These are phyloP conservation scores for Lathyrus sativus DNA, from an alignment of 306 rosid species.

Conservation along the genomic window DNA sequence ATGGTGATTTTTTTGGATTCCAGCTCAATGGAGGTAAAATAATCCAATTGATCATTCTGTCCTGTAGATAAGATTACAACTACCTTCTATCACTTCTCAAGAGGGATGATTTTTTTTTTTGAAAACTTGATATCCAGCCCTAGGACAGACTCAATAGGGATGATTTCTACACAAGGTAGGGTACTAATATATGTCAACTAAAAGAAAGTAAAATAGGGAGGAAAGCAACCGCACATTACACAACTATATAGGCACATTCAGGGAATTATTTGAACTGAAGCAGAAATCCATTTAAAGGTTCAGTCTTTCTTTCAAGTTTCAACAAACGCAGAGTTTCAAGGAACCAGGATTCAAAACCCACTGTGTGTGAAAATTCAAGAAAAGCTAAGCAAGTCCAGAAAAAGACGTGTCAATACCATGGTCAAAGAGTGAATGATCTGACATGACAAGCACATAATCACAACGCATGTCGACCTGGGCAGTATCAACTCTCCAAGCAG, in stretches of 20 bases:
- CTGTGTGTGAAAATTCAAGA: neutral
- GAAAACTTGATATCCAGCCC: too few relatives aligned
- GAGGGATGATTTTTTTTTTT: too few relatives aligned
- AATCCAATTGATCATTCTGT: neutral
- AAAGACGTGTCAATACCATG: conserved; percentile 49
- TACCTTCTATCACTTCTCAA: neutral
- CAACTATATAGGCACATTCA: conserved; percentile 10
- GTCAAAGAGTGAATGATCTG: conserved; percentile 82
- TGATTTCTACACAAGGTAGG: conserved; percentile 10
- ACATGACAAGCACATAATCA: conserved; percentile 69
- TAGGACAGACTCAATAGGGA: neutral
- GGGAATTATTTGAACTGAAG: neutral
- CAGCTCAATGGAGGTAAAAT: conserved; percentile 3
- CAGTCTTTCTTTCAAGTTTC: neutral
- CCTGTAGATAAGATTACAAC: conserved; percentile 5
- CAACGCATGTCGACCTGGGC: conserved; percentile 60
- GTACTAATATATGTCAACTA: neutral
- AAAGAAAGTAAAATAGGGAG: conserved; percentile 16
- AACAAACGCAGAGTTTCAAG: neutral
- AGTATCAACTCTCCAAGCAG: conserved; percentile 76
- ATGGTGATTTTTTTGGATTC: neutral
- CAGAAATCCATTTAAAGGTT: conserved; percentile 9
- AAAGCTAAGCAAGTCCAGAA: conserved; percentile 17
- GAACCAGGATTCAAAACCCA: conserved; percentile 17
- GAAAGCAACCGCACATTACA: conserved; percentile 4